Evolutionary conservation across 306 rosid genomes (phyloP).

Genomic region (Abrus precatorius): DNA sequence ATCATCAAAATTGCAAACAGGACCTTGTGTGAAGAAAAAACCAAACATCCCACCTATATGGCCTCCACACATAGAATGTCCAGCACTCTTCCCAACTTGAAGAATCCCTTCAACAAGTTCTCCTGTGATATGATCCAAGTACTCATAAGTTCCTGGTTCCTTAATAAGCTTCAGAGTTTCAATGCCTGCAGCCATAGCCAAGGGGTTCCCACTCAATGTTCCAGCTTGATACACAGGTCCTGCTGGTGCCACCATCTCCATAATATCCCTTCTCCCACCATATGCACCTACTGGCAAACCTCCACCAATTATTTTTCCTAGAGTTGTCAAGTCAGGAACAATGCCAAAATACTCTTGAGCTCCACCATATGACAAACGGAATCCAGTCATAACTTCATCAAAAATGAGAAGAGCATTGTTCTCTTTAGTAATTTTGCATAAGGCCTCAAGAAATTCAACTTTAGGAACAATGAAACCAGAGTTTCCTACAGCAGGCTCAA

Average conservation of each 20-base stretch:
- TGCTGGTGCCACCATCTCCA: conserved; percentile 84
- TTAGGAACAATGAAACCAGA: conserved; percentile 74
- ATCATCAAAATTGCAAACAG: conserved; percentile 66
- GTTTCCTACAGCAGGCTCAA: conserved; percentile 84
- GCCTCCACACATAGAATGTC: conserved; percentile 79
- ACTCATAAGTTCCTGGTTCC: conserved; percentile 72
- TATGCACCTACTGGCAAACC: conserved; percentile 85
- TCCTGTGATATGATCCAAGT: conserved; percentile 63
- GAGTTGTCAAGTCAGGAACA: conserved; percentile 71
- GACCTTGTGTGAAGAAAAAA: conserved; percentile 76
- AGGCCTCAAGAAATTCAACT: conserved; percentile 62
- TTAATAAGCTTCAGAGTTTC: conserved; percentile 71
- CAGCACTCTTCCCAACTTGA: conserved; percentile 69
- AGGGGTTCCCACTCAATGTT: conserved; percentile 79
- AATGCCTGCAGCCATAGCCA: conserved; percentile 85
- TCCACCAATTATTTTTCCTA: conserved; percentile 84
- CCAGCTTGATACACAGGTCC: conserved; percentile 73
- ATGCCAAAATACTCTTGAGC: conserved; percentile 79
- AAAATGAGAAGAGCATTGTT: conserved; percentile 67
- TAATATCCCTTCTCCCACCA: conserved; percentile 77
- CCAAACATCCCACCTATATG: conserved; percentile 80
- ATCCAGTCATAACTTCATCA: conserved; percentile 86
- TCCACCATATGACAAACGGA: conserved; percentile 83
- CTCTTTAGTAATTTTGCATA: conserved; percentile 67
- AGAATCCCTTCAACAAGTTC: conserved; percentile 70